Evolutionary conservation across 345 rosid species (phyloP).

Genomic region (Brassica nigra): DNA sequence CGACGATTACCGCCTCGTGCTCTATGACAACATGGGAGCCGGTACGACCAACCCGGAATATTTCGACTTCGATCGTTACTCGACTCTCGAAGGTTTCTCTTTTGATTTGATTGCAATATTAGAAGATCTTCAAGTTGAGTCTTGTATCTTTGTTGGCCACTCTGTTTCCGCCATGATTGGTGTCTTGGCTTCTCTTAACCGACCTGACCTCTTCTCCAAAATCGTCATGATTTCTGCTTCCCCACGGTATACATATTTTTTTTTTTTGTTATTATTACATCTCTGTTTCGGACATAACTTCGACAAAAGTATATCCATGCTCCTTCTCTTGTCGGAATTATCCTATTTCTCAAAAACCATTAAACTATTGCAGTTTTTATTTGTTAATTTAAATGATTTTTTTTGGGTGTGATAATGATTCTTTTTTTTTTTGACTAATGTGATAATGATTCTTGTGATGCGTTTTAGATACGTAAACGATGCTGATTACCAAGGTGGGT

Average conservation of each 20-base stretch:
- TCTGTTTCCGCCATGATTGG: slow-evolving; percentile 83
- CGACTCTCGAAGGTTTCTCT: slow-evolving; percentile 74
- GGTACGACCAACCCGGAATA: slow-evolving; percentile 90
- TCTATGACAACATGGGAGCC: slow-evolving; percentile 90
- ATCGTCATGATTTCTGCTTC: slow-evolving; percentile 69
- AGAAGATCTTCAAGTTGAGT: slow-evolving; percentile 58
- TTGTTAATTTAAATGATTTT: not conserved
- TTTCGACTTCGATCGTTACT: slow-evolving; percentile 76
- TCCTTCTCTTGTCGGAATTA: not conserved
- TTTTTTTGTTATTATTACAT: not conserved
- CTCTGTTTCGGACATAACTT: not conserved
- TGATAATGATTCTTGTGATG: not conserved
- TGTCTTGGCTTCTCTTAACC: slow-evolving; percentile 73
- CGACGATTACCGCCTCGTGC: slow-evolving; percentile 64
- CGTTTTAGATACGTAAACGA: slow-evolving; percentile 64
- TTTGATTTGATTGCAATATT: slow-evolving; percentile 78
- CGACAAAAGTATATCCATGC: not conserved
- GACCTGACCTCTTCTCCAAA: slow-evolving; percentile 81
- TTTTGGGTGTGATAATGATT: not conserved
- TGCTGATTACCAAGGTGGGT: slow-evolving; percentile 81
- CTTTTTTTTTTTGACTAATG: too few species aligned
- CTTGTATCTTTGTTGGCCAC: slow-evolving; percentile 77
- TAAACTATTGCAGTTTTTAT: not conserved
- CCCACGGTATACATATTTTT: slow-evolving; percentile 60
- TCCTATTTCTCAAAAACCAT: not conserved